phyloP scores from a whole-genome alignment of 768 basidiomycete genomes.

The Suillus hirtellus region DNA sequence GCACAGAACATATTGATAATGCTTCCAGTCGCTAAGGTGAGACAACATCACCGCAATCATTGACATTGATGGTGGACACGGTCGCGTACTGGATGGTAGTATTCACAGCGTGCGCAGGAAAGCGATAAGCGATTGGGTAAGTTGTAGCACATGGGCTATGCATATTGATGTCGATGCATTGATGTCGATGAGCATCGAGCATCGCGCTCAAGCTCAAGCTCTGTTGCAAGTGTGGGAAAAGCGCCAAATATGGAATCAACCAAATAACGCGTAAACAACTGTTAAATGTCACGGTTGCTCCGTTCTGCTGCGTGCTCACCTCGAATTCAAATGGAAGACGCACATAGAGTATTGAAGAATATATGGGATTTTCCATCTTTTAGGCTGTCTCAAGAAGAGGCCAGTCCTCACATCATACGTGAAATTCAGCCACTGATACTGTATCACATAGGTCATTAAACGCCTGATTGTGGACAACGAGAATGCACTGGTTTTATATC shows the following conservation, averaged over 20 bases:
- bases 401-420: slow-evolving; percentile 14
- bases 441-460: slow-evolving; percentile 32
- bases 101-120: too few species aligned
- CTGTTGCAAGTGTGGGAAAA: background rate
- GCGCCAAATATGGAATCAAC: background rate
- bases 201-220: too few species aligned
- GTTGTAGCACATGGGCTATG: too few species aligned
- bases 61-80: slow-evolving; percentile 14
- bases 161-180: too few species aligned
- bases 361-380: slow-evolving; percentile 39
- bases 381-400: slow-evolving; percentile 40
- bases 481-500: slow-evolving; percentile 43
- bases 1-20: slow-evolving; percentile 19
- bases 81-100: slow-evolving; percentile 20
- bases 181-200: too few species aligned
- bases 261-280: background rate
- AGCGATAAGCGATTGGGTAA: too few species aligned
- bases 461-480: slow-evolving; percentile 40
- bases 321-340: slow-evolving; percentile 35
- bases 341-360: slow-evolving; percentile 30
- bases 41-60: slow-evolving; percentile 19
- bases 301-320: background rate
- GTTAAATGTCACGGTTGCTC: background rate
- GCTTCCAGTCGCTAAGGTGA: slow-evolving; percentile 31
- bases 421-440: background rate